Evolutionary conservation across 2,329 filamentous ascomycete species (phyloP), one percentile per base, ranked within the genome.

Genomic region (Penicillium sp.): DNA sequence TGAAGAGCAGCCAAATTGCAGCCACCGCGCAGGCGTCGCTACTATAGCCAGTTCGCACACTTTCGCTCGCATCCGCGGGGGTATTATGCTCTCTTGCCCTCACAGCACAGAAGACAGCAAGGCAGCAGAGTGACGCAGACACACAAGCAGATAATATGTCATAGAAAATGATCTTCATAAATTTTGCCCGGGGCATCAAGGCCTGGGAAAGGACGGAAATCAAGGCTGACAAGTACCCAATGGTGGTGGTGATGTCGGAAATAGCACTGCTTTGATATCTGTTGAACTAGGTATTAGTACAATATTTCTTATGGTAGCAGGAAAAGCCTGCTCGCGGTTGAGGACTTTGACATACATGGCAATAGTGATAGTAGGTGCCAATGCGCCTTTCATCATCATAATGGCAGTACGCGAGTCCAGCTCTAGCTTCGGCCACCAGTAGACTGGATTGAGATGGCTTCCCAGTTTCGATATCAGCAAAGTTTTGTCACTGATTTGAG

Each of bases 131-230:
- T 2, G 84, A 86, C 2, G 84, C 76, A 0, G 82, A 87, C 5
- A 88, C 57, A 60, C 85, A 86, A 22, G 84, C 76, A 10, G 81
- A 77, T 9, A 69, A 35, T 3, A 87, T 55, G 60, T 87, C 88
- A 57, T 90, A 77, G 1, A 86, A 66, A 73, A 90, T 79, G 6
- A 82, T 89, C 70, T 91, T 88, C 14, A 90, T 70, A 66, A 87
- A 90, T 65, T 90, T 91, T 3, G 87, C 87, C 49, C 89, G 79
- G 0, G 89, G 88, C 72, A 89, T 80, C 55, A 90, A 82, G 16
- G 82, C 79, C 57, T 90, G 76, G 0, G 83, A 81, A 1, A 91
- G 69, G 27, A 91, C 81, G 1, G 82, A 81, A 58, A 89, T 81
- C 62, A 91, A 84, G 44, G 86, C 82, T 2, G 89, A 76, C 1